Percentiles rank a stretch among this genome's conserved stretches.
These are phyloP conservation scores for Fusarium sp. DNA, from an alignment of 2,329 filamentous ascomycete genomes.

Conservation along the genomic window DNA sequence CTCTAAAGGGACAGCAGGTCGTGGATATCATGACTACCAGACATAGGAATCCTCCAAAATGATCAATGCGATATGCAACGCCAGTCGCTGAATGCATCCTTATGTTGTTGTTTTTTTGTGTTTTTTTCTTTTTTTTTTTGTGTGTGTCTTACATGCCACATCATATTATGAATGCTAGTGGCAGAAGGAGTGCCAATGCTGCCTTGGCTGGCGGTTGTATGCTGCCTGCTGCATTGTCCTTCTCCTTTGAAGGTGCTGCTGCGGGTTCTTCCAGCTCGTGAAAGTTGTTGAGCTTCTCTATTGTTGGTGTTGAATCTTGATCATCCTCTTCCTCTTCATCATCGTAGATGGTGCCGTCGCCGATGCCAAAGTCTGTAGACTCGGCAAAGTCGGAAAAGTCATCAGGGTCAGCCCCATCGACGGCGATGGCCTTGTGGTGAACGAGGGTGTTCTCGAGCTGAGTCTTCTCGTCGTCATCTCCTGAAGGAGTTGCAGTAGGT, in stretches of 20 bases:
- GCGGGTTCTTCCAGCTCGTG: constrained; percentile 17
- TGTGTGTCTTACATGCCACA: neutral
- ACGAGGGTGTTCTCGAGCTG: constrained; percentile 31
- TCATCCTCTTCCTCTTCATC: neutral
- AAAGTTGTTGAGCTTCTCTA: constrained; percentile 12
- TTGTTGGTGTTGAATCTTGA: neutral
- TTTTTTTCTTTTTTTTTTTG: neutral
- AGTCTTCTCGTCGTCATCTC: neutral
- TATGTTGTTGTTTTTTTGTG: neutral
- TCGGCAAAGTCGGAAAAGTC: constrained; percentile 15
- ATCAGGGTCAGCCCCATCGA: neutral
- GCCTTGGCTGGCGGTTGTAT: constrained; percentile 10
- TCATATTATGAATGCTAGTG: constrained; percentile 30
- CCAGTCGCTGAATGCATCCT: constrained; percentile 25
- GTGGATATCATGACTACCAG: constrained; percentile 20
- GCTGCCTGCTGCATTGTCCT: constrained; percentile 9
- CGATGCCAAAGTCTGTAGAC: constrained; percentile 13
- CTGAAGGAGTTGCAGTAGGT: constrained; percentile 20
- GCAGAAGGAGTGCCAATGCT: constrained; percentile 23
- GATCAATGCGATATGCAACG: constrained; percentile 16
- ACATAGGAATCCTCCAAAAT: constrained; percentile 14
- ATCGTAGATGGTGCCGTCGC: neutral
- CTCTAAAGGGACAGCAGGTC: neutral
- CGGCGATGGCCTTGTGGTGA: constrained; percentile 26
- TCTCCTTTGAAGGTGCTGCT: constrained; percentile 18